These are phyloP conservation scores for Microsporum audouinii DNA, from an alignment of 2,329 filamentous ascomycete genomes.

Conservation along the genomic window DNA sequence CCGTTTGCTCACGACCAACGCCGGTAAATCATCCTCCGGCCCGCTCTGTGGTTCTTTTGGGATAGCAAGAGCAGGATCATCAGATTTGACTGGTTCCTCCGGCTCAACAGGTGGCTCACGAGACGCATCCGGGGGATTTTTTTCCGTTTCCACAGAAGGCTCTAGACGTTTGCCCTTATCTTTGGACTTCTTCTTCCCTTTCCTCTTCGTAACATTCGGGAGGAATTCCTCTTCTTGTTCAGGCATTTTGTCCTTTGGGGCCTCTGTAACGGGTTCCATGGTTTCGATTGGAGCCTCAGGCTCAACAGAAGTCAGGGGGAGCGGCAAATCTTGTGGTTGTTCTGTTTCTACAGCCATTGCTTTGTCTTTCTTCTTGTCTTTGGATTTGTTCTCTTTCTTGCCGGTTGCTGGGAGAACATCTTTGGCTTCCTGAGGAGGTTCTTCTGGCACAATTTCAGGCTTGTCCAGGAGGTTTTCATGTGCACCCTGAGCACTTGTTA, in stretches of 20 bases:
- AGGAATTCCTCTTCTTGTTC: neutral
- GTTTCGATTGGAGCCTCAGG: neutral
- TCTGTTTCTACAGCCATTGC: neutral
- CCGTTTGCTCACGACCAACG: neutral
- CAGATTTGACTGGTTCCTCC: neutral
- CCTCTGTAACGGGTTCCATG: neutral
- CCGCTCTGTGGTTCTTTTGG: neutral
- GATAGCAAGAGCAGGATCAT: neutral
- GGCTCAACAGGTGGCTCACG: neutral
- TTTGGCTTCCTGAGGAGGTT: neutral
- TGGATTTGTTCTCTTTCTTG: neutral
- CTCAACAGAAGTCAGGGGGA: neutral
- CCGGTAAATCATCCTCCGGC: neutral
- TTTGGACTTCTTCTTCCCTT: slow-evolving; percentile 2
- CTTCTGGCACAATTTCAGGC: neutral
- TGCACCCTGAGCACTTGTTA: neutral
- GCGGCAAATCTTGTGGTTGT: neutral
- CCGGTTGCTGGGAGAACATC: neutral
- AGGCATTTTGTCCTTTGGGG: neutral
- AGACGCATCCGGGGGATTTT: neutral
- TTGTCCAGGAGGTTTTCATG: neutral
- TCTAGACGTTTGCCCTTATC: neutral
- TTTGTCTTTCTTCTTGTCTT: neutral
- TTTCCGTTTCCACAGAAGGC: neutral
- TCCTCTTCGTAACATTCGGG: neutral